A percentile compares a stretch with the other conserved stretches of the same genome.
Conservation (phyloP, 164 flowering plant species). For the Liriodendron chinense region DNA sequence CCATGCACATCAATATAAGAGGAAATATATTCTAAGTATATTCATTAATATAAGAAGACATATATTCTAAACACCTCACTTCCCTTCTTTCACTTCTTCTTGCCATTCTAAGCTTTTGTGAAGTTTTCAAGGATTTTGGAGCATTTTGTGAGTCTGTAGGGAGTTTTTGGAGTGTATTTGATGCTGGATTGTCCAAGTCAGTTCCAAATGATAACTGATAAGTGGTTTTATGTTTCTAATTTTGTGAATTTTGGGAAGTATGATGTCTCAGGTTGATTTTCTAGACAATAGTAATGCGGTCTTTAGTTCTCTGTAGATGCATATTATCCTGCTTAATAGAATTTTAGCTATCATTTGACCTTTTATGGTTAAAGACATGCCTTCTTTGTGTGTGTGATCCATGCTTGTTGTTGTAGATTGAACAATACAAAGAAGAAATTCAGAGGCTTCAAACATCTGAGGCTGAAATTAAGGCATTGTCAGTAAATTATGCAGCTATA, state of each 20-base stretch:
- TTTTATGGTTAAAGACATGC: background rate
- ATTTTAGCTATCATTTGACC: background rate
- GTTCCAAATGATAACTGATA: background rate
- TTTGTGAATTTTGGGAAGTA: background rate
- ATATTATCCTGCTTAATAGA: background rate
- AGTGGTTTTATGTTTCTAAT: background rate
- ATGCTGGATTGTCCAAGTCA: background rate
- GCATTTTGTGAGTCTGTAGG: too few species aligned
- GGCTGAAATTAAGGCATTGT: conserved; percentile 83
- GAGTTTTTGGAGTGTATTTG: too few species aligned
- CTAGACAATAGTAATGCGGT: background rate
- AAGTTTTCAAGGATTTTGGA: too few species aligned
- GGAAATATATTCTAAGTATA: too few species aligned
- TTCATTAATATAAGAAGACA: too few species aligned
- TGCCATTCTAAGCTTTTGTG: too few species aligned
- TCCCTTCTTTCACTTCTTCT: too few species aligned
- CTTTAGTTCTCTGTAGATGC: background rate
- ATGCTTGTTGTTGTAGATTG: conserved; percentile 47
- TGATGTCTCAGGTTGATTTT: background rate
- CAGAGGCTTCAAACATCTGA: conserved; percentile 87
- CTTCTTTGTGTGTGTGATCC: background rate
- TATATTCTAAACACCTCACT: too few species aligned
- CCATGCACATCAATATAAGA: too few species aligned
- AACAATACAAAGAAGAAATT: conserved; percentile 71
- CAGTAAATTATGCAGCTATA: conserved; percentile 91